Evolutionary conservation across 352 stramenopile species (phyloP), one percentile per base, ranked within the genome.

Genomic region (Elongisporangium anandrum): DNA sequence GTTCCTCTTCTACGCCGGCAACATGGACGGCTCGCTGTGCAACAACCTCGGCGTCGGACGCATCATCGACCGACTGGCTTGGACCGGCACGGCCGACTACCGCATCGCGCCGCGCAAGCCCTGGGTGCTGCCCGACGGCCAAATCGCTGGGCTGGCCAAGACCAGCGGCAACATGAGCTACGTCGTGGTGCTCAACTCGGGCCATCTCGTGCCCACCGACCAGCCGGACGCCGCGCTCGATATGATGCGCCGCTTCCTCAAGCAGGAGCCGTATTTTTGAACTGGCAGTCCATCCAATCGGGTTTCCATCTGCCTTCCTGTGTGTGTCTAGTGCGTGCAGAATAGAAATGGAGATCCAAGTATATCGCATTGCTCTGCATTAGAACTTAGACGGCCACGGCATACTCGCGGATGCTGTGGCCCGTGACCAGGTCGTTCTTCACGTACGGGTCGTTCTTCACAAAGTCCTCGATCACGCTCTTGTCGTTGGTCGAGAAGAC

Each of bases 1-100:
- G 58, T 86, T 91, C 47, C 73, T 94, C 15, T 94, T 92, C 45
- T 94, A 91, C 57, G 84, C 84, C 0, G 84, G 84, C 65, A 94
- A 94, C 57, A 91, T 94, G 81, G 84, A 94, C 60, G 81, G 84
- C 50, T 94, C 84, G 26, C 23, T 79, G 51, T 90, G 80, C 69
- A 94, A 94, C 65, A 90, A 90, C 60, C 70, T 94, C 22, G 84
- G 84, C 24, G 68, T 94, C 16, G 72, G 75, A 1, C 84, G 81
- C 47, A 88, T 90, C 56, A 90, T 94, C 57, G 84, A 94, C 60
- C 81, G 81, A 4, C 77, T 94, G 10, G 77, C 81, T 41, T 94
- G 84, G 84, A 75, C 61, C 16, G 81, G 78, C 34, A 90, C 81
- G 19, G 66, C 68, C 34, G 72, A 87, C 52, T 94, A 92, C 65